Base-by-base conservation (phyloP, 305 asterid species). In the Fraxinus paxiana region DNA sequence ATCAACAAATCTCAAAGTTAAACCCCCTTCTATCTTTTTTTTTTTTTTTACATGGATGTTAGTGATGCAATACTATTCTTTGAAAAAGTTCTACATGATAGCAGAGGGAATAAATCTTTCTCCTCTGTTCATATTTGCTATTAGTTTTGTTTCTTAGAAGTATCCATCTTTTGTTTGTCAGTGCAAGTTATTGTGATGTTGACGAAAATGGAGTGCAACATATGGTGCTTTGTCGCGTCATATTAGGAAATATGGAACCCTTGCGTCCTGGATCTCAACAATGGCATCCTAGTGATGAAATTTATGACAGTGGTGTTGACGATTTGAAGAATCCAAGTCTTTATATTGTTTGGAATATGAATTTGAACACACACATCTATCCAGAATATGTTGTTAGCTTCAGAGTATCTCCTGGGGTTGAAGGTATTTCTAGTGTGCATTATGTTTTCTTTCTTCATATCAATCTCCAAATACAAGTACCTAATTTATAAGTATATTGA, bases 231-330 rank as follows among this genome's bases (percentile, higher is more conserved):
- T 88, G 91, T 65, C 90, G 85, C 77, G 90, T 88, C 51, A 88
- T 88, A 77, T 80, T 88, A 88, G 91, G 91, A 77, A 88, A 79
- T 77, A 80, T 28, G 83, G 91, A 88, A 85, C 83, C 77, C 75
- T 74, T 88, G 82, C 79, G 26, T 77, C 84, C 76, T 35, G 91
- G 88, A 46, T 84, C 86, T 24, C 69, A 85, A 69, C 91, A 88
- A 77, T 86, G 83, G 76, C 82, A 86, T 77, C 90, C 91, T 56
- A 88, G 89, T 77, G 76, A 35, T 30, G 90, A 84, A 83, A 86
- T 79, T 38, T 88, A 81, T 28, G 91, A 88, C 75, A 86, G 86
- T 81, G 91, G 91, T 72, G 83, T 87, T 43, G 91, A 88, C 77
- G 85, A 88, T 86, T 73, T 82, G 65, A 82, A 81, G 76, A 83